A percentile compares a stretch with the other conserved stretches of the same genome.
Evolutionary conservation across 306 rosid genomes (phyloP).

Genomic region (Pterocarpus macrocarpus): DNA sequence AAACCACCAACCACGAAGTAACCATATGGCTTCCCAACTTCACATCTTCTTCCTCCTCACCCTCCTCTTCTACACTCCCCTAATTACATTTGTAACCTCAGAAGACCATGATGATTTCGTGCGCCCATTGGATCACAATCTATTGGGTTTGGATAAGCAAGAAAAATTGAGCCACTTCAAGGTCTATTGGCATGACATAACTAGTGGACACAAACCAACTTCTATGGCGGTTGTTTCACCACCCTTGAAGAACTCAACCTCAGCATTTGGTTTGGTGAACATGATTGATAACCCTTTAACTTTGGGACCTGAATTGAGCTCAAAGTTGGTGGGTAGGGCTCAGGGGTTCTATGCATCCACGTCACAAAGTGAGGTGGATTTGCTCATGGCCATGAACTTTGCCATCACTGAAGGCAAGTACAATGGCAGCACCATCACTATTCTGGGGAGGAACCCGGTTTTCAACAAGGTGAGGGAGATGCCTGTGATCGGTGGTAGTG

Average conservation of each 20-base stretch:
- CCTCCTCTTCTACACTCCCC: conserved; percentile 5
- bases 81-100: background rate
- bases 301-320: conserved; percentile 50
- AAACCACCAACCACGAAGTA: background rate
- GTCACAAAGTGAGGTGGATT: conserved; percentile 52
- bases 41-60: conserved; percentile 26
- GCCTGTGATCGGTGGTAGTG: conserved; percentile 90
- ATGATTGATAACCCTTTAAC: conserved; percentile 62
- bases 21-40: conserved; percentile 41
- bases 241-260: conserved; percentile 37
- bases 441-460: conserved; percentile 72
- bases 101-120: conserved; percentile 37
- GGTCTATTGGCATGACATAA: conserved; percentile 77
- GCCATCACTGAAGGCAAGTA: conserved; percentile 68
- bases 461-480: conserved; percentile 65
- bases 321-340: conserved; percentile 58
- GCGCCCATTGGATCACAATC: conserved; percentile 45
- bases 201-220: conserved; percentile 53
- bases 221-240: conserved; percentile 45
- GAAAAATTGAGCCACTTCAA: conserved; percentile 68
- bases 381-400: conserved; percentile 80
- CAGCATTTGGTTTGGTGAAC: conserved; percentile 48
- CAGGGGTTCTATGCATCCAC: conserved; percentile 71
- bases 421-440: conserved; percentile 72
- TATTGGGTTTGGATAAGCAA: conserved; percentile 44